Conservation (phyloP, 306 rosid genomes). For the Rosa rugosa region DNA sequence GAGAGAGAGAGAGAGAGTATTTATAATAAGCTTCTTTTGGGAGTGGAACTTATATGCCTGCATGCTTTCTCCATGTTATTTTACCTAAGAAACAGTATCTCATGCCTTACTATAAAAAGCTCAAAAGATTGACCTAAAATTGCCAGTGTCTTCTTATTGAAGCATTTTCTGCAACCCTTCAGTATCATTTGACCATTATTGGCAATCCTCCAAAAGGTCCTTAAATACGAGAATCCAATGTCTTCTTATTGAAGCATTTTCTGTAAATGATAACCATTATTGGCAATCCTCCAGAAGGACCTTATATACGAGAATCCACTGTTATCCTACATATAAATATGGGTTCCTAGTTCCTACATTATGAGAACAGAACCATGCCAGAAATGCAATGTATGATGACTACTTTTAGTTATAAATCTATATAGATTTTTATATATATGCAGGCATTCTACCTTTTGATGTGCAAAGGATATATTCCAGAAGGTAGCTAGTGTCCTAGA, state of each 20-base stretch:
- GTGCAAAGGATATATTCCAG: constrained; percentile 12
- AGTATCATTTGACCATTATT: constrained; percentile 5
- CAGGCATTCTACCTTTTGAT: constrained; percentile 1
- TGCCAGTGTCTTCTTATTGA: background rate
- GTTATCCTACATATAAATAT: background rate
- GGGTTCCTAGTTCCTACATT: background rate
- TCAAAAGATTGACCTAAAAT: background rate
- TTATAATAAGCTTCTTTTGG: background rate
- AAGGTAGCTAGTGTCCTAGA: background rate
- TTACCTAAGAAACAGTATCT: background rate
- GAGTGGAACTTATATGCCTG: background rate
- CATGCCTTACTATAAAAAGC: background rate
- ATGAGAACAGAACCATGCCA: constrained; percentile 10
- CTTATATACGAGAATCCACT: background rate
- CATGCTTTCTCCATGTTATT: background rate
- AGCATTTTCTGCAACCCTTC: background rate
- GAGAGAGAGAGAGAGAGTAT: too few species aligned
- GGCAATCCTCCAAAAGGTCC: constrained; percentile 18
- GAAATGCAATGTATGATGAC: background rate
- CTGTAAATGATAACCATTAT: constrained; percentile 6
- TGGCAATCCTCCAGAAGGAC: constrained; percentile 17
- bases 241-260: background rate
- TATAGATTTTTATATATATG: background rate
- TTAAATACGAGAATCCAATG: background rate
- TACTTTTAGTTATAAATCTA: constrained; percentile 12